phyloP scores from a whole-genome alignment of 257 asterid genomes.

The Ilex aquifolium region DNA sequence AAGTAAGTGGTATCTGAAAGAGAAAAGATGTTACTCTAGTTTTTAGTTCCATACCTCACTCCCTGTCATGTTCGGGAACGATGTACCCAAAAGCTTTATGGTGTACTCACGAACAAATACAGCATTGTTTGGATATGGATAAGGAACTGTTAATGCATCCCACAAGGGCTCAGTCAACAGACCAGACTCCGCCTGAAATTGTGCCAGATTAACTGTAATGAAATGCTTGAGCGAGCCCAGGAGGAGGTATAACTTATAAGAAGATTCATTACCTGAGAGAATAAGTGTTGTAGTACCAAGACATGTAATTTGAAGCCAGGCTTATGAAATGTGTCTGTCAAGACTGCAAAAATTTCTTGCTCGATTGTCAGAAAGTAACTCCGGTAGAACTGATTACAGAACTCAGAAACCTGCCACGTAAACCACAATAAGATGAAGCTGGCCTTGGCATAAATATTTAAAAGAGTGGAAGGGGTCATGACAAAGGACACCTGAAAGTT shows the following conservation, averaged over 20 bases:
- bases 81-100: constrained; percentile 73
- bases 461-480: background rate
- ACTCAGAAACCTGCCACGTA: constrained; percentile 66
- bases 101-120: constrained; percentile 79
- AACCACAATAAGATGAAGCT: constrained; percentile 20
- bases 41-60: constrained; percentile 51
- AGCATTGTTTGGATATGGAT: constrained; percentile 66
- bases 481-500: constrained; percentile 71
- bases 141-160: constrained; percentile 73
- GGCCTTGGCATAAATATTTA: background rate
- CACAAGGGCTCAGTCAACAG: constrained; percentile 78
- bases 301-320: constrained; percentile 98
- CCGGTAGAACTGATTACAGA: constrained; percentile 80
- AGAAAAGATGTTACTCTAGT: constrained; percentile 3
- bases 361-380: constrained; percentile 77
- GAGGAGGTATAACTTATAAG: background rate
- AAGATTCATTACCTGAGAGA: constrained; percentile 61
- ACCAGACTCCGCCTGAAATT: constrained; percentile 67
- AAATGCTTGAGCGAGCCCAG: background rate
- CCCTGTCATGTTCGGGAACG: constrained; percentile 95
- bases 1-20: background rate
- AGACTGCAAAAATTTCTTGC: constrained; percentile 92
- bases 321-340: constrained; percentile 90
- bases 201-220: constrained; percentile 9
- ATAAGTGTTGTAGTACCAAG: constrained; percentile 72